Evolutionary conservation across 2,329 filamentous ascomycete species (phyloP).

Genomic region (Fusarium neocosmosporiellum): DNA sequence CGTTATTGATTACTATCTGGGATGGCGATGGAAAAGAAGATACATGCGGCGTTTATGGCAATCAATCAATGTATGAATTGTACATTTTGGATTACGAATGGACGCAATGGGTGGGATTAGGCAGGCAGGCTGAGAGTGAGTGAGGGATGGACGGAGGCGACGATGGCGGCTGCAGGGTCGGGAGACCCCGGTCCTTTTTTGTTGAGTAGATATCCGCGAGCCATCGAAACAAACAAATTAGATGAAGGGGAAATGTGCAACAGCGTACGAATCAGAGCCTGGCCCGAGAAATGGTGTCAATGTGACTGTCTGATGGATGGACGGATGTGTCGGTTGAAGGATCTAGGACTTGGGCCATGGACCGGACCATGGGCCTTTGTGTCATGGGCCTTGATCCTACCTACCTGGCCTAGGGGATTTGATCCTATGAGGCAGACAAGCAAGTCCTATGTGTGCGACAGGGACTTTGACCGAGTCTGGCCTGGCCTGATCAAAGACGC

Average conservation of each 20-base stretch:
- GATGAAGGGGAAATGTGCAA: conserved; percentile 33
- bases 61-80: conserved; percentile 25
- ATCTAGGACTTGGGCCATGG: conserved; percentile 17
- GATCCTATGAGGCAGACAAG: not conserved
- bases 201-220: conserved; percentile 41
- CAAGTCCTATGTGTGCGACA: not conserved
- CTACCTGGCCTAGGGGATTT: not conserved
- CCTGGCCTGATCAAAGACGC: not conserved
- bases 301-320: conserved; percentile 11
- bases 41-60: conserved; percentile 40
- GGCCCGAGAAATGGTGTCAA: conserved; percentile 4
- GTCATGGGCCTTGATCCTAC: not conserved
- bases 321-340: not conserved
- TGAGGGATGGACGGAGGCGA: conserved; percentile 25
- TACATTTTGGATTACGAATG: conserved; percentile 22
- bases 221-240: conserved; percentile 31
- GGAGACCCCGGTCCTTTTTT: conserved; percentile 22
- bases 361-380: not conserved
- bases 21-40: conserved; percentile 38
- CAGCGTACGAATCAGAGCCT: conserved; percentile 14
- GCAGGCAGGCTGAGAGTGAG: conserved; percentile 4
- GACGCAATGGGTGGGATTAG: conserved; percentile 18
- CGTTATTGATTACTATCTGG: conserved; percentile 36
- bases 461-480: not conserved
- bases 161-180: conserved; percentile 34